Evolutionary conservation across 495 filamentous ascomycete species (phyloP).

Genomic region (Glonium stellatum): DNA sequence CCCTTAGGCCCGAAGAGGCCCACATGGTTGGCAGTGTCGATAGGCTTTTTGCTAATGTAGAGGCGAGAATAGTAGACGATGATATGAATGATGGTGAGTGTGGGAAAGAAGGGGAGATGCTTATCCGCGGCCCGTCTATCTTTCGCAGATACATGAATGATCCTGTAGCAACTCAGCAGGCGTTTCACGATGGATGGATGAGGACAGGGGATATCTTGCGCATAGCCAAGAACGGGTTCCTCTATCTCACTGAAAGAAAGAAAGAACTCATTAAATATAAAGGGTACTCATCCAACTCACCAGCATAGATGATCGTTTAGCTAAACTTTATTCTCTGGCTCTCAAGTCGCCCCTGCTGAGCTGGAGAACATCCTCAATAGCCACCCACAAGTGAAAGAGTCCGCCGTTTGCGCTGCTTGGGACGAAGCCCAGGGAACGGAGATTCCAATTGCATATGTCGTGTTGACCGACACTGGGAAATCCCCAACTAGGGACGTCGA

Average conservation of each 20-base stretch:
- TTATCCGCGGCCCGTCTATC: constrained; percentile 9
- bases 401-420: constrained; percentile 15
- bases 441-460: constrained; percentile 17
- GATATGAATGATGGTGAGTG: constrained; percentile 7
- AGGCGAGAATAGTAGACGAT: too few relatives aligned
- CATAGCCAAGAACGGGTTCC: constrained; percentile 7
- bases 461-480: constrained; percentile 4
- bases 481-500: not conserved
- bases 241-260: constrained; percentile 16
- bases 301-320: too few relatives aligned
- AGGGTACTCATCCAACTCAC: too few relatives aligned
- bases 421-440: constrained; percentile 9
- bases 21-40: too few relatives aligned
- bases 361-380: constrained; percentile 18
- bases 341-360: constrained; percentile 21
- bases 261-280: constrained; percentile 27
- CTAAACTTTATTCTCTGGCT: too few relatives aligned
- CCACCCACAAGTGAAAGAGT: constrained; percentile 15
- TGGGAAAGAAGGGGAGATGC: constrained; percentile 12
- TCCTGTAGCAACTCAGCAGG: constrained; percentile 8
- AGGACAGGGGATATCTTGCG: constrained; percentile 18
- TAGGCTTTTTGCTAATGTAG: too few relatives aligned
- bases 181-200: constrained; percentile 18
- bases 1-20: too few relatives aligned
- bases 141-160: constrained; percentile 16